Base-by-base conservation (phyloP, 805 yeast genomes). In the Candida oleophila region DNA sequence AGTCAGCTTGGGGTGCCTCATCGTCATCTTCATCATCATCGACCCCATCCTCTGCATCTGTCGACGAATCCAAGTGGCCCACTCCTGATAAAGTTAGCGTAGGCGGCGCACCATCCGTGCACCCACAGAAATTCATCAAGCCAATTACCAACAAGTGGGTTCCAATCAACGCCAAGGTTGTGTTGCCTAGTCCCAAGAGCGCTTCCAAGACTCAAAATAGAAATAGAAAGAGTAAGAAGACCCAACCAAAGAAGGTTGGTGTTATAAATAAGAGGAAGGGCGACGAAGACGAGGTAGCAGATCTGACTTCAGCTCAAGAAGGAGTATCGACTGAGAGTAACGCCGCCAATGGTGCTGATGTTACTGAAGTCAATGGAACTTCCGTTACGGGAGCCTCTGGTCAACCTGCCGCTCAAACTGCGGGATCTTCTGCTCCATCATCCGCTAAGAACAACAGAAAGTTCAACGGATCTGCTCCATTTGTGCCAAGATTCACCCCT, bases 91-190 rank as follows among this genome's bases (percentile, higher is more conserved):
- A 65, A 51, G 60, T 46, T 41, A 25, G 30, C 30, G 33, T 51
- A 55, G 46, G 34, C 44, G 41, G 41, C 18, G 3, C 38, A 14
- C 9, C 20, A 8, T 32, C 44, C 34, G 41, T 50, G 32, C 45
- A 56, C 16, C 57, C 45, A 30, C 70, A 64, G 47, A 69, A 70
- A 51, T 68, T 69, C 52, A 65, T 68, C 51, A 72, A 71, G 54
- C 73, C 76, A 16, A 59, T 61, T 51, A 67, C 72, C 43, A 71
- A 62, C 52, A 69, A 72, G 52, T 72, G 77, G 77, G 73, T 72
- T 21, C 77, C 77, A 15, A 66, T 72, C 45, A 62, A 53, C 46
- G 76, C 75, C 28, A 72, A 72, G 52, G 74, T 72, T 22, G 65
- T 63, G 35, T 65, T 72, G 53, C 68, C 74, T 28, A 64, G 57